Evolutionary conservation across 2,329 filamentous ascomycete genomes (phyloP).

Genomic region (Alternaria metachromatica): DNA sequence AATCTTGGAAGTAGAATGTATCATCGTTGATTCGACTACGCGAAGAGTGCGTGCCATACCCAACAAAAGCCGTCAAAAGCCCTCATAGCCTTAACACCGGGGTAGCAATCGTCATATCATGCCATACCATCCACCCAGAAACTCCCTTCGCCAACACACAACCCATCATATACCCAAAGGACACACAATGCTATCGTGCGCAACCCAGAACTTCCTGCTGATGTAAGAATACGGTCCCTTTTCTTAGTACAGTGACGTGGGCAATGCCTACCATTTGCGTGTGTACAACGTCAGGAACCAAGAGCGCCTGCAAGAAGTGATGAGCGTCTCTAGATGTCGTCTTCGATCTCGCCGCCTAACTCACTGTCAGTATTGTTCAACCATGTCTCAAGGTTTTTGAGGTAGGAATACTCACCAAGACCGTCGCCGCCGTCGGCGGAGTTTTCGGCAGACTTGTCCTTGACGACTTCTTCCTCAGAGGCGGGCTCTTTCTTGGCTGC

Average conservation of each 20-base stretch:
- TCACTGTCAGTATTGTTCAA: slow-evolving; percentile 18
- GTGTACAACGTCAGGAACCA: neutral
- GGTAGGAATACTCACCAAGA: slow-evolving; percentile 22
- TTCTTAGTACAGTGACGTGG: neutral
- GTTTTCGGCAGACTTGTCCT: neutral
- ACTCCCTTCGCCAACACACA: neutral
- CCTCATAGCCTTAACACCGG: neutral
- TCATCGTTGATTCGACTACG: neutral
- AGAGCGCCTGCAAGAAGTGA: neutral
- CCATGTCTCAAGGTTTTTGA: slow-evolving; percentile 12
- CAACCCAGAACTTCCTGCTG: neutral
- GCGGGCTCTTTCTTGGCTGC: slow-evolving; percentile 24
- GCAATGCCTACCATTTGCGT: neutral
- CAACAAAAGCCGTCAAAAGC: neutral
- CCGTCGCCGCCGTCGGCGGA: slow-evolving; percentile 24
- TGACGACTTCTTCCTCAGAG: slow-evolving; percentile 8
- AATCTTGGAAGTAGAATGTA: neutral
- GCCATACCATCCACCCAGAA: neutral
- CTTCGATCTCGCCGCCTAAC: slow-evolving; percentile 4
- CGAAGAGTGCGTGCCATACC: neutral
- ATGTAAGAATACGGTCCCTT: neutral
- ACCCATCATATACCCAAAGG: neutral
- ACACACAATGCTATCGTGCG: neutral
- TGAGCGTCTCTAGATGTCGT: slow-evolving; percentile 3
- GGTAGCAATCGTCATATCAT: neutral